Evolutionary conservation across 306 rosid genomes (phyloP).

Genomic region (Macrotyloma uniflorum): DNA sequence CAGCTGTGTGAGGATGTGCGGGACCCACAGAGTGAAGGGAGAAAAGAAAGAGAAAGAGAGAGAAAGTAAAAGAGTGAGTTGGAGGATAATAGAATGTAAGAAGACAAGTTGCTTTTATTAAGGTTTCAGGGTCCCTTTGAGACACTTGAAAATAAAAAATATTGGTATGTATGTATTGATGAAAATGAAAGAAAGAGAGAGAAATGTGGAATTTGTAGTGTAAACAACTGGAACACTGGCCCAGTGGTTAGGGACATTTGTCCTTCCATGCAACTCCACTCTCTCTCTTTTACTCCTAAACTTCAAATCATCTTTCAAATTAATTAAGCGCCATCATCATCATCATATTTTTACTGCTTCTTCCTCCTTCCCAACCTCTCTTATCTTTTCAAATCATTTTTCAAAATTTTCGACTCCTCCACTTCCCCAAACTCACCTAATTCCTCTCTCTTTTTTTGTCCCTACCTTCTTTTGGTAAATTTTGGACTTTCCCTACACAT

Average conservation of each 20-base stretch:
- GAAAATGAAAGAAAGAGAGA: background rate
- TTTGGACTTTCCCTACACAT: constrained; percentile 4
- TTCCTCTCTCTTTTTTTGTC: constrained; percentile 30
- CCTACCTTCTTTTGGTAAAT: background rate
- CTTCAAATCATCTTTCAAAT: constrained; percentile 19
- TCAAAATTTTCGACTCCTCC: constrained; percentile 1
- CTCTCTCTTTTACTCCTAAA: constrained; percentile 39
- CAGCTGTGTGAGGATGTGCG: constrained; percentile 52
- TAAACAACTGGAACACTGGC: constrained; percentile 56
- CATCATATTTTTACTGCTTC: constrained; percentile 15
- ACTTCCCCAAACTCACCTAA: background rate
- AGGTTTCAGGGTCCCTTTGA: constrained; percentile 68
- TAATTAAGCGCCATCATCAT: constrained; percentile 42
- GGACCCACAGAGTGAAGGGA: constrained; percentile 44
- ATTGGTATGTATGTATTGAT: background rate
- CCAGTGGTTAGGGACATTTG: constrained; percentile 66
- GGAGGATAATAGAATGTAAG: constrained; percentile 58
- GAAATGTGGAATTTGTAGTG: constrained; percentile 30
- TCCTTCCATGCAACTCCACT: constrained; percentile 50
- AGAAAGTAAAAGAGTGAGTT: constrained; percentile 3
- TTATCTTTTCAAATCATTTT: constrained; percentile 24
- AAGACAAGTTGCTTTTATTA: constrained; percentile 81
- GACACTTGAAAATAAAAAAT: constrained; percentile 48
- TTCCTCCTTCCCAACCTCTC: background rate
- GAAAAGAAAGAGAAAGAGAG: background rate